phyloP scores from a whole-genome alignment of 2,329 filamentous ascomycete genomes.

The Trichophyton benhamiae region DNA sequence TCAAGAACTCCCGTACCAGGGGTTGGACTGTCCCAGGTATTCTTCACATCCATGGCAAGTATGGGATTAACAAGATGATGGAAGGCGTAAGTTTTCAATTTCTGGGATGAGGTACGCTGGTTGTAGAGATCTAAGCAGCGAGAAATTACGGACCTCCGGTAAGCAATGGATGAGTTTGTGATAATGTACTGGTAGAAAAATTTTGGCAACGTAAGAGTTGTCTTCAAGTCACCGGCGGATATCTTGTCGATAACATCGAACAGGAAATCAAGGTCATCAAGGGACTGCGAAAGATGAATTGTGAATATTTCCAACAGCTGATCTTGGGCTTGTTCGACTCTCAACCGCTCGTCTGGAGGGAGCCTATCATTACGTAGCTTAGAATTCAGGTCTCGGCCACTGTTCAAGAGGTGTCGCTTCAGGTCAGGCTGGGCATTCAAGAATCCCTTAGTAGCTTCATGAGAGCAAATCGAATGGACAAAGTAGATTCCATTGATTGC shows the following conservation, averaged over 20 bases:
- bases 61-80: conserved; percentile 92
- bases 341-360: conserved; percentile 60
- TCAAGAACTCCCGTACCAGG: conserved; percentile 66
- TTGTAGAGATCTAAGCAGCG: conserved; percentile 82
- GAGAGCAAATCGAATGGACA: conserved; percentile 63
- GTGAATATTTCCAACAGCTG: conserved; percentile 78
- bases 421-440: conserved; percentile 43
- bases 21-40: conserved; percentile 52
- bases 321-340: conserved; percentile 78
- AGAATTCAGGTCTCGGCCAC: conserved; percentile 66
- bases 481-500: conserved; percentile 81
- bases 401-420: conserved; percentile 47
- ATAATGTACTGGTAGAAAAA: conserved; percentile 83
- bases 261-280: conserved; percentile 67
- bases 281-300: conserved; percentile 61
- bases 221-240: conserved; percentile 69
- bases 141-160: conserved; percentile 69
- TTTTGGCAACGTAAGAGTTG: conserved; percentile 59
- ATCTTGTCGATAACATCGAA: conserved; percentile 75
- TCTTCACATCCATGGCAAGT: conserved; percentile 89
- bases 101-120: conserved; percentile 64
- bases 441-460: conserved; percentile 55
- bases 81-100: conserved; percentile 84
- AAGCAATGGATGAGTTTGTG: conserved; percentile 69
- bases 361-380: conserved; percentile 60